Conservation (phyloP, 2,329 filamentous ascomycete species). For the Calonectria honghensis region DNA sequence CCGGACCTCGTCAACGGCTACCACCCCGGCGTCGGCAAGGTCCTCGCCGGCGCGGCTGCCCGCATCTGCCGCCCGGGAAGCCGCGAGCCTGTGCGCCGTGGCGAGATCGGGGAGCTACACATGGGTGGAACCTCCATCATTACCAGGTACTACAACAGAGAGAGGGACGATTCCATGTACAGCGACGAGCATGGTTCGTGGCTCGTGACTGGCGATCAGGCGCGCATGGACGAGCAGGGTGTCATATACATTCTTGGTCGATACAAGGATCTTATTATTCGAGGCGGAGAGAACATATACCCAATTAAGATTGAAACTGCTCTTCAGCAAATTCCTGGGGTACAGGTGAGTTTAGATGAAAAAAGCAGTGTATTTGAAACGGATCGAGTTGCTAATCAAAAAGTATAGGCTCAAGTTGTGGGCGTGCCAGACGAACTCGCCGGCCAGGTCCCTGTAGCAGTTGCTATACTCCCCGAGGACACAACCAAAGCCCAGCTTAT, state of each 20-base stretch:
- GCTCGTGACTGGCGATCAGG: constrained; percentile 65
- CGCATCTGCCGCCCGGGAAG: constrained; percentile 61
- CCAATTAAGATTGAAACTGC: constrained; percentile 61
- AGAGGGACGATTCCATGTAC: constrained; percentile 59
- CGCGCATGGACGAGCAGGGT: constrained; percentile 61
- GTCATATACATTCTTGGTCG: constrained; percentile 63
- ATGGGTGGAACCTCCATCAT: constrained; percentile 62
- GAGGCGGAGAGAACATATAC: constrained; percentile 67
- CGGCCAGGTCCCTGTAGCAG: constrained; percentile 68
- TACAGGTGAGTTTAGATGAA: constrained; percentile 50
- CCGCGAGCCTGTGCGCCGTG: constrained; percentile 54
- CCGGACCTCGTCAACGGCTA: constrained; percentile 56
- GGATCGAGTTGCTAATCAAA: constrained; percentile 32
- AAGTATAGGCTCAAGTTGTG: constrained; percentile 62
- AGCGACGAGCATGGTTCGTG: constrained; percentile 58
- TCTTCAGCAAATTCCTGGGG: constrained; percentile 59
- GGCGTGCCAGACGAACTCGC: constrained; percentile 66
- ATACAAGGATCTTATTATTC: constrained; percentile 68
- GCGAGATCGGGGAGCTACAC: constrained; percentile 64
- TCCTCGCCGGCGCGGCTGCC: constrained; percentile 62
- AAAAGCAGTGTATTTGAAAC: neutral
- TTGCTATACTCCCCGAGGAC: constrained; percentile 60
- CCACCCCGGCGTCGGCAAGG: constrained; percentile 64
- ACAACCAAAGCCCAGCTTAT: constrained; percentile 58
- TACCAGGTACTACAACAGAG: constrained; percentile 57